A percentile compares a stretch with the other conserved stretches of the same genome.
phyloP scores from a whole-genome alignment of 148 eudicot genomes.

The Rhododendron kiyosumense region DNA sequence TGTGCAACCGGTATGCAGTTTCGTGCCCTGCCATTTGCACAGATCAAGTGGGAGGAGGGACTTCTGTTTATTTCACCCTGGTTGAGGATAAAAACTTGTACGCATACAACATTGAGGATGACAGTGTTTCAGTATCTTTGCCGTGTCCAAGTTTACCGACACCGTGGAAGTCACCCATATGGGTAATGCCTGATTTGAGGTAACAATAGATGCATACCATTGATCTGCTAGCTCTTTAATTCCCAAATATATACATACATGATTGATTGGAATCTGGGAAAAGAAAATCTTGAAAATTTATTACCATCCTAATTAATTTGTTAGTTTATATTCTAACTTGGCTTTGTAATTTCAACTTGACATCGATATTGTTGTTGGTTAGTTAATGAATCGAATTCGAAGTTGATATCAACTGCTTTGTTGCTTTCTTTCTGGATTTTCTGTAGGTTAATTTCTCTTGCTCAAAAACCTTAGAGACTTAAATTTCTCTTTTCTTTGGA shows the following conservation, averaged over 20 bases:
- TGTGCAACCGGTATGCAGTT: background rate
- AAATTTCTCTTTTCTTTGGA: no score
- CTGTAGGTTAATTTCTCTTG: no score
- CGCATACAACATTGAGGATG: background rate
- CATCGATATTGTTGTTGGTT: background rate
- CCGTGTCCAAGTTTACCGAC: background rate
- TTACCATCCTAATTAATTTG: no score
- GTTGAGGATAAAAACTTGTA: background rate
- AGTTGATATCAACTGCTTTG: no score
- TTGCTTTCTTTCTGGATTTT: no score
- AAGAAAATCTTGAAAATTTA: no score
- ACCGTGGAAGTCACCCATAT: background rate
- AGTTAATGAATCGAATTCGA: background rate
- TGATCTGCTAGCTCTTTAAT: no score
- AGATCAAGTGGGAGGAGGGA: background rate
- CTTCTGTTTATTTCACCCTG: background rate
- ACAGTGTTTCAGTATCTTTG: background rate
- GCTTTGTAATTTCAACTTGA: no score
- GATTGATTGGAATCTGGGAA: no score
- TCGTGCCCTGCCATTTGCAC: background rate
- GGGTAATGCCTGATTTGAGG: background rate
- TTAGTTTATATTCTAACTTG: no score
- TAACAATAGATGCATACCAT: background rate
- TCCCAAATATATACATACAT: no score
- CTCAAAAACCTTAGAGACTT: no score